Evolutionary conservation across 129 eudicot genomes (phyloP), one percentile per base, ranked within the genome.

Genomic region (Lactuca saligna): DNA sequence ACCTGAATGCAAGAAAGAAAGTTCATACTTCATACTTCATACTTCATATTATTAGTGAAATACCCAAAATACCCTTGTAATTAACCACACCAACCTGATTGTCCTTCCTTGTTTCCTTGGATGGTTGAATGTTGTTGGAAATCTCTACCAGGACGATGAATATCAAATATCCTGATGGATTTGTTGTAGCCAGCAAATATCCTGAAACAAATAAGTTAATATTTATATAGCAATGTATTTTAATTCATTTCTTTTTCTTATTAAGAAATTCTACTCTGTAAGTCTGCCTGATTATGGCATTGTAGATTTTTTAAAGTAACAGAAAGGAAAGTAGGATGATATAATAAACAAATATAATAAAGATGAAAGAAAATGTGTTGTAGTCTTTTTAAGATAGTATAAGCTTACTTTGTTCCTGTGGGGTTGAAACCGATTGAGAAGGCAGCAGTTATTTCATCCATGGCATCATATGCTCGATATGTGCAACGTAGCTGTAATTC

Each of bases 391-490:
- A 65, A 8, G 14, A 35, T 10, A 46, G 2, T 4, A 14, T 42
- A 78, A 35, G 62, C 81, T 81, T 85, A 89, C 98, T 92, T 92
- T 3, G 84, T 84, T 66, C 96, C 98, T 20, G 78, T 34, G 17
- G 98, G 97, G 54, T 87, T 93, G 77, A 93, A 93, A 49, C 88
- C 95, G 50, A 93, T 60, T 35, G 97, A 89, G 66, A 86, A 86
- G 54, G 98, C 97, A 82, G 98, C 97, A 48, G 95, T 82, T 65
- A 93, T 93, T 77, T 93, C 98, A 80, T 93, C 98, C 98, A 93
- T 83, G 63, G 85, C 86, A 89, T 93, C 97, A 80, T 86, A 93
- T 42, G 98, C 98, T 54, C 98, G 88, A 78, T 93, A 93, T 12
- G 98, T 93, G 74, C 98, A 93, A 17, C 97, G 98, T 46, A 93